Percentiles rank a stretch among this genome's conserved stretches.
phyloP scores from a whole-genome alignment of 2,329 filamentous ascomycete genomes.

The Fusarium sp. region DNA sequence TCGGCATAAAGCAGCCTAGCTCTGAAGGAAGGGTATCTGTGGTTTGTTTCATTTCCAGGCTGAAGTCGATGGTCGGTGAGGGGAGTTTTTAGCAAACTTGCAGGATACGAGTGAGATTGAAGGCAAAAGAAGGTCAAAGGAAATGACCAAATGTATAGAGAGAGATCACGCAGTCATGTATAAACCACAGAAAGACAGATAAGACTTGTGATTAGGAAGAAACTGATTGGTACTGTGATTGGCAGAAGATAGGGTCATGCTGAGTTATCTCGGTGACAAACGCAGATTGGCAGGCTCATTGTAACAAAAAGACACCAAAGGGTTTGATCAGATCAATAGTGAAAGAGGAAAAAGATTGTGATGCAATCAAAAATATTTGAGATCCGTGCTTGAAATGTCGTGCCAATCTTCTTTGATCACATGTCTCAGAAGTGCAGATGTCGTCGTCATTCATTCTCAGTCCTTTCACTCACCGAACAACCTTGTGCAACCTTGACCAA shows the following conservation, averaged over 20 bases:
- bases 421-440: background rate
- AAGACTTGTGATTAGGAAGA: too few relatives aligned
- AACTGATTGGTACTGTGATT: background rate
- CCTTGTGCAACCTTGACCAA: background rate
- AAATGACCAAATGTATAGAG: background rate
- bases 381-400: fast-evolving
- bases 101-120: too few relatives aligned
- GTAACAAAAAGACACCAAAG: fast-evolving
- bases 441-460: constrained; percentile 6
- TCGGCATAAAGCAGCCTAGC: too few relatives aligned
- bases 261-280: too few relatives aligned
- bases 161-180: background rate
- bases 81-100: background rate
- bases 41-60: background rate
- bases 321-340: fast-evolving
- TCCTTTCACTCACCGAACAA: fast-evolving
- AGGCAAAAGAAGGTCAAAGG: background rate
- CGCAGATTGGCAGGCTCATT: fast-evolving
- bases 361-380: fast-evolving
- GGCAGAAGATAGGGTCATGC: too few relatives aligned
- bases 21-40: too few relatives aligned
- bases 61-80: background rate
- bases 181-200: background rate
- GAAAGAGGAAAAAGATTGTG: background rate
- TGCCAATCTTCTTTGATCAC: background rate